Conservation (phyloP, 768 basidiomycete genomes). For the Rhodotorula paludigena region DNA sequence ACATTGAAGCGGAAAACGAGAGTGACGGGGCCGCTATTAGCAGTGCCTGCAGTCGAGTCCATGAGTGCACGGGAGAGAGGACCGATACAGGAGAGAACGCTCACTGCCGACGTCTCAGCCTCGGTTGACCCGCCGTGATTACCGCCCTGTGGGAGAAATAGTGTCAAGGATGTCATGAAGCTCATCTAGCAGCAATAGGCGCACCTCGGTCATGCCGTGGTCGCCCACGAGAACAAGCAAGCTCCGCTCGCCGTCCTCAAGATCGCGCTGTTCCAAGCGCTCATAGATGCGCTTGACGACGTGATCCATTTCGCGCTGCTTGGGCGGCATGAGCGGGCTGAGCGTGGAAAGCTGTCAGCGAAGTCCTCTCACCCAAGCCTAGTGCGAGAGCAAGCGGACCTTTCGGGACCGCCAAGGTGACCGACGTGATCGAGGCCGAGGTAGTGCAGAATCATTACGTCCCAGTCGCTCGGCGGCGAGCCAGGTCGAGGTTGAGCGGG, state of each 20-base stretch:
- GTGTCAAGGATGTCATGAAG: background rate
- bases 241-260: conserved; percentile 55
- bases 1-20: accelerated
- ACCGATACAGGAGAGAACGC: conserved; percentile 43
- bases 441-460: conserved; percentile 86
- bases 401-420: conserved; percentile 65
- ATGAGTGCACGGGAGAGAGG: conserved; percentile 48
- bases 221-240: conserved; percentile 84
- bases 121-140: conserved; percentile 88
- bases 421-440: conserved; percentile 96
- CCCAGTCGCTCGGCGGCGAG: conserved; percentile 43
- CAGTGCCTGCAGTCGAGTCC: conserved; percentile 28
- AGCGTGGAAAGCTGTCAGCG: no score
- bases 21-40: conserved; percentile 7
- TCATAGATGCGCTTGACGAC: conserved; percentile 68
- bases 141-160: conserved; percentile 53
- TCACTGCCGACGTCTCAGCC: conserved; percentile 72
- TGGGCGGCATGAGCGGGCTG: conserved; percentile 67
- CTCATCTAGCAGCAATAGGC: no score
- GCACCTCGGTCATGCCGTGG: conserved; percentile 81
- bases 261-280: conserved; percentile 53
- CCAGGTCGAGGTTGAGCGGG: background rate
- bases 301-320: conserved; percentile 79
- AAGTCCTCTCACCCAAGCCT: background rate
- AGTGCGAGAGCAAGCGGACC: background rate